Percentiles rank a stretch among this genome's conserved stretches.
These are phyloP conservation scores for Piper longum DNA, from an alignment of 164 flowering plant species.

Conservation along the genomic window DNA sequence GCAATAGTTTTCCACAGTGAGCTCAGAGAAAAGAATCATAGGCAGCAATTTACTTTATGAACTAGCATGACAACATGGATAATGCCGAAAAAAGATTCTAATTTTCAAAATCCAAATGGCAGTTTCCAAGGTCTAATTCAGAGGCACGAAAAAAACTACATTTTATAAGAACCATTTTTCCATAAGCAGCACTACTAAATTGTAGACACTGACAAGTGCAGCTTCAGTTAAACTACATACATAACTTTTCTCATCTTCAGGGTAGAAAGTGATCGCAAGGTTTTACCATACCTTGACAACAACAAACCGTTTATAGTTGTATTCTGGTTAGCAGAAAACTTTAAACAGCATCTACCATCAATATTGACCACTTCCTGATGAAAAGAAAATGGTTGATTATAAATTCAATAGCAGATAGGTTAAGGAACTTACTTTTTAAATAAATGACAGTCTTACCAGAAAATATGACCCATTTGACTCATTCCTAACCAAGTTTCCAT, in stretches of 20 bases:
- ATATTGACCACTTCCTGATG: constrained; percentile 58
- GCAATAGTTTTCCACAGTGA: not conserved
- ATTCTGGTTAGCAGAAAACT: constrained; percentile 25
- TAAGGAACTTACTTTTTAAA: not conserved
- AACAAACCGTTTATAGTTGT: constrained; percentile 49
- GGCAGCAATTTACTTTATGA: not conserved
- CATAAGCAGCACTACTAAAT: no score
- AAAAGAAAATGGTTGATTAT: constrained; percentile 1
- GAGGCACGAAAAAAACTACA: no score
- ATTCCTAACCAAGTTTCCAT: constrained; percentile 56
- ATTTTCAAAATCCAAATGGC: no score
- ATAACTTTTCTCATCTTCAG: not conserved
- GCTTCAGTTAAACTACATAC: not conserved
- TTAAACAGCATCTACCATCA: constrained; percentile 84
- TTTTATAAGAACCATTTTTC: no score
- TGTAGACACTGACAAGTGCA: not conserved
- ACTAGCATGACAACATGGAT: not conserved
- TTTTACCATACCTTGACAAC: constrained; percentile 50
- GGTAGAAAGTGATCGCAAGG: not conserved
- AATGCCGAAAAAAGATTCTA: no score
- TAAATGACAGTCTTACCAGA: constrained; percentile 28
- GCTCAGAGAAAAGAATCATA: not conserved
- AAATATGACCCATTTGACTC: constrained; percentile 30
- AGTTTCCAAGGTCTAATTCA: no score
- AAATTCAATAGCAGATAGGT: constrained; percentile 1